A percentile compares a stretch with the other conserved stretches of the same genome.
These are phyloP conservation scores for Penicillium glabrum DNA, from an alignment of 2,329 filamentous ascomycete species.

Conservation along the genomic window DNA sequence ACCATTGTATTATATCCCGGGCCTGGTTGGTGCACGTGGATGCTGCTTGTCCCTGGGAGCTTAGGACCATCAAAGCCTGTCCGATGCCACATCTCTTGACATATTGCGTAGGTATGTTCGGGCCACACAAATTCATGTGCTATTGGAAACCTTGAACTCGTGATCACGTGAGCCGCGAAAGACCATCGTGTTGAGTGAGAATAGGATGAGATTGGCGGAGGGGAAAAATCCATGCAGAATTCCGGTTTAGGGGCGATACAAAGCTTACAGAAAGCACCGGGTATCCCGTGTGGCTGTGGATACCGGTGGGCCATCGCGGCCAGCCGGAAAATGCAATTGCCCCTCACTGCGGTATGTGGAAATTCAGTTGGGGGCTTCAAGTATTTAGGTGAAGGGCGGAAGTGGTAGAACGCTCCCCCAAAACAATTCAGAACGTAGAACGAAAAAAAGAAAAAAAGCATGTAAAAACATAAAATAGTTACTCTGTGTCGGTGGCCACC, in stretches of 20 bases:
- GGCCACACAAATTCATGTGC: neutral
- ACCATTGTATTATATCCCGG: neutral
- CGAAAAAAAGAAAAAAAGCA: too few relatives aligned
- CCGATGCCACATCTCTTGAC: constrained; percentile 14
- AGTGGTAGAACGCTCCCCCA: too few relatives aligned
- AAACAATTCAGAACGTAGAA: too few relatives aligned
- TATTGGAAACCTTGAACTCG: neutral
- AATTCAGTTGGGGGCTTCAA: too few relatives aligned
- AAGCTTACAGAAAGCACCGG: neutral
- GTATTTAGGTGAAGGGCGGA: too few relatives aligned
- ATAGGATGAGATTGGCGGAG: neutral
- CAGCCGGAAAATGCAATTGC: too few relatives aligned
- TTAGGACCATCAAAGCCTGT: neutral
- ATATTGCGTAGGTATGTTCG: too few relatives aligned
- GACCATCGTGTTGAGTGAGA: neutral
- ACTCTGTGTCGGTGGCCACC: too few relatives aligned
- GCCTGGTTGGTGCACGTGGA: neutral
- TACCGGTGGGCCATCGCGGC: too few relatives aligned
- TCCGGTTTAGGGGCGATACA: neutral
- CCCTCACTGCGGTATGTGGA: too few relatives aligned
- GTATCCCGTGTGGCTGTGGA: too few relatives aligned
- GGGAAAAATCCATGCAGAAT: neutral
- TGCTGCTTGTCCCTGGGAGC: neutral
- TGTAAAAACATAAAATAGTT: too few relatives aligned
- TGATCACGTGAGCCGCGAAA: neutral